These are phyloP conservation scores for Paraphoma sp. DNA, from an alignment of 2,329 filamentous ascomycete species.

Conservation along the genomic window DNA sequence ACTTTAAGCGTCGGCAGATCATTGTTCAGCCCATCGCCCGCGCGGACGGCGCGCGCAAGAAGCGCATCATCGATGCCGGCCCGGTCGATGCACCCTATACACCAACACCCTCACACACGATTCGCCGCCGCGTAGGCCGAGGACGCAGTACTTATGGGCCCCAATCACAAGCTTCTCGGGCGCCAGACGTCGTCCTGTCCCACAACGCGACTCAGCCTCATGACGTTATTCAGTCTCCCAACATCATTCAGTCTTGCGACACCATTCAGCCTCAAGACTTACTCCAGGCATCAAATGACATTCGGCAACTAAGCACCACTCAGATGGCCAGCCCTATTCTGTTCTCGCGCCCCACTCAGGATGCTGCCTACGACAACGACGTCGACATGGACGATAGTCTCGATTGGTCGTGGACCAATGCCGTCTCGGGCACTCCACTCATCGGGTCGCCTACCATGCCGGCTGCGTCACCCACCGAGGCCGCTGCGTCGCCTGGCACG, in stretches of 20 bases:
- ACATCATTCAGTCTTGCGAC: neutral
- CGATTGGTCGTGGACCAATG: conserved; percentile 2
- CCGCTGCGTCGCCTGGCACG: no score
- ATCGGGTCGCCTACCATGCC: neutral
- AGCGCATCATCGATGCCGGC: conserved; percentile 37
- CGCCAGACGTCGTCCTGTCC: neutral
- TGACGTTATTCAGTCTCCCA: neutral
- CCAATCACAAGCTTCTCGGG: neutral
- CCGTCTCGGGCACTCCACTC: neutral
- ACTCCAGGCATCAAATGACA: no score
- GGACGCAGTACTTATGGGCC: neutral
- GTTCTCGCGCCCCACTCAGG: neutral
- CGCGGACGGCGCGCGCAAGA: conserved; percentile 34
- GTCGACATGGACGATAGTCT: conserved; percentile 13
- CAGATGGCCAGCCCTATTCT: neutral
- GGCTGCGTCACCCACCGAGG: no score
- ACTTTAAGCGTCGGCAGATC: conserved; percentile 25
- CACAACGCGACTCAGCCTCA: neutral
- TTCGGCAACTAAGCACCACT: no score
- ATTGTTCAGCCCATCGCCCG: conserved; percentile 24
- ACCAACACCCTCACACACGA: conserved; percentile 1
- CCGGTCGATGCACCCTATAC: conserved; percentile 17
- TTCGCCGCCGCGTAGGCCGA: neutral
- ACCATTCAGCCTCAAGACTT: neutral
- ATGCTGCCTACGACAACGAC: neutral